Evolutionary conservation across 257 asterid genomes (phyloP).

Genomic region (Petunia secreta): DNA sequence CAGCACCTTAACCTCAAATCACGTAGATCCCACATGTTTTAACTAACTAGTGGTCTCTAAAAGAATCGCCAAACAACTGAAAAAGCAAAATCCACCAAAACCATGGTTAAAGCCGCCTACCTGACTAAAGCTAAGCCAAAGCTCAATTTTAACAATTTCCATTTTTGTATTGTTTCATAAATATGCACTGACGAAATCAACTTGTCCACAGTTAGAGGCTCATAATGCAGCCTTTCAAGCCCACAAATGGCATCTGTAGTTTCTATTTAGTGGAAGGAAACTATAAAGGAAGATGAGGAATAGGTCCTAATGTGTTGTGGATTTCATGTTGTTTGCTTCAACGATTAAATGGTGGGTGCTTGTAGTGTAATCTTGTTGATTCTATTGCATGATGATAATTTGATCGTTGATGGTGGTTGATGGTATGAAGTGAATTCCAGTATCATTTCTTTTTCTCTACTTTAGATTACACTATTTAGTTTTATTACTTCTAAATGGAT

Average conservation of each 20-base stretch:
- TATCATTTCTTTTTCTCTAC: not conserved
- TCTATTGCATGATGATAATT: not conserved
- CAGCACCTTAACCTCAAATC: not conserved
- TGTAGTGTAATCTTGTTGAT: not conserved
- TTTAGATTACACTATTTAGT: not conserved
- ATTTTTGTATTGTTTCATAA: not conserved
- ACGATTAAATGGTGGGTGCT: constrained; percentile 10
- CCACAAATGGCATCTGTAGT: not conserved
- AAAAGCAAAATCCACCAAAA: not conserved
- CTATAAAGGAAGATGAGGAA: not conserved
- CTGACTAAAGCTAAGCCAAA: constrained; percentile 13
- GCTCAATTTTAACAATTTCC: not conserved
- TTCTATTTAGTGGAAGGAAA: constrained; percentile 11
- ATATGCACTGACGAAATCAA: not conserved
- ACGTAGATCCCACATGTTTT: not conserved
- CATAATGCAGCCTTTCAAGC: constrained; percentile 1
- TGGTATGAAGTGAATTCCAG: not conserved
- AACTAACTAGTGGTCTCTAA: not conserved
- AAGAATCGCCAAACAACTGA: not conserved
- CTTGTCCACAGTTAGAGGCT: not conserved
- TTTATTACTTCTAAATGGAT: not conserved
- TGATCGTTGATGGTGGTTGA: not conserved
- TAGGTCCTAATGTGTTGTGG: constrained; percentile 1
- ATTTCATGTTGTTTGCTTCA: constrained; percentile 19
- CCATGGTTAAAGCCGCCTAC: not conserved